These are phyloP conservation scores for Sinapis alba DNA, from an alignment of 441 rosid genomes.

Conservation along the genomic window DNA sequence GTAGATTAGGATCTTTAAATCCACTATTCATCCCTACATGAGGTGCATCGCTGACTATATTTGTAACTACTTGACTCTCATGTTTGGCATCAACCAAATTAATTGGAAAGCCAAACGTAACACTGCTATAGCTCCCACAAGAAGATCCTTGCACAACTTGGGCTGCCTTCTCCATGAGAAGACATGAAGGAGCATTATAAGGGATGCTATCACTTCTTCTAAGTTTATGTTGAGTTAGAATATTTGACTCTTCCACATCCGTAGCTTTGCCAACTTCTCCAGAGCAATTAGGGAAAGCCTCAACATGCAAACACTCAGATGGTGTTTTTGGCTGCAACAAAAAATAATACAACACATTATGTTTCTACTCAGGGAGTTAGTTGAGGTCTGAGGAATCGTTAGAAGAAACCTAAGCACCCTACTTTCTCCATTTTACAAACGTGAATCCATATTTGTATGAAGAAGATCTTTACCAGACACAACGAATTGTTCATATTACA, in stretches of 20 bases:
- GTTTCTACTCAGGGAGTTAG: constrained; percentile 14
- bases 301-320: constrained; percentile 44
- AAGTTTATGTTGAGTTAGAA: constrained; percentile 38
- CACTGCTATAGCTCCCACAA: constrained; percentile 45
- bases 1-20: constrained; percentile 43
- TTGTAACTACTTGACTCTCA: constrained; percentile 48
- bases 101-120: constrained; percentile 41
- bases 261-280: constrained; percentile 48
- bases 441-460: background rate
- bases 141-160: constrained; percentile 46
- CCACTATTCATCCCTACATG: constrained; percentile 49
- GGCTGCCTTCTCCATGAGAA: constrained; percentile 41
- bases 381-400: constrained; percentile 10
- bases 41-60: constrained; percentile 34
- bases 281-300: constrained; percentile 43
- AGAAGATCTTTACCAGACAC: constrained; percentile 53
- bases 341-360: constrained; percentile 28
- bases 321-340: constrained; percentile 59
- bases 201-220: constrained; percentile 35
- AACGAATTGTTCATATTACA: constrained; percentile 48
- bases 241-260: constrained; percentile 43
- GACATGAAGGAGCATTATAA: constrained; percentile 39
- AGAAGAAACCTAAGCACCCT: constrained; percentile 20
- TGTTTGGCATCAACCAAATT: constrained; percentile 49
- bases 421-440: constrained; percentile 2